These are phyloP conservation scores for Auricularia auricula-judae DNA, from an alignment of 768 basidiomycete species.

Conservation along the genomic window DNA sequence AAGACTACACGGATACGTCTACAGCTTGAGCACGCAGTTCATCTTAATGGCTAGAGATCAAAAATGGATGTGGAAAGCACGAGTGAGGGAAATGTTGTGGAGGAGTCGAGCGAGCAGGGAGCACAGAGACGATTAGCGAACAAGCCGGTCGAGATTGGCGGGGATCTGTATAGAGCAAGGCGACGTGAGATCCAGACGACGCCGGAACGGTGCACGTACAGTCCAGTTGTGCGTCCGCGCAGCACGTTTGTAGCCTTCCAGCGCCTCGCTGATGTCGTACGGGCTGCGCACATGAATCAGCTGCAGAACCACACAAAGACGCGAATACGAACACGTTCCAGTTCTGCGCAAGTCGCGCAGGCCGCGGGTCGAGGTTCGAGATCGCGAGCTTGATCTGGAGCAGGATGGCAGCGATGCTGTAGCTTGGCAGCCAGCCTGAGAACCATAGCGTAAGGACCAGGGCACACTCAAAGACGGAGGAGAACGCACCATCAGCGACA, in stretches of 20 bases:
- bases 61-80: too few species aligned
- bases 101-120: too few species aligned
- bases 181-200: not conserved
- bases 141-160: too few species aligned
- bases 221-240: conserved; percentile 56
- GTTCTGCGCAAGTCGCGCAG: conserved; percentile 42
- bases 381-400: conserved; percentile 62
- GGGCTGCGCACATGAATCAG: conserved; percentile 10
- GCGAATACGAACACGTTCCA: conserved; percentile 34
- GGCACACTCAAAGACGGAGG: not conserved
- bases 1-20: too few species aligned
- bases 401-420: conserved; percentile 38
- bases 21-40: too few species aligned
- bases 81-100: too few species aligned
- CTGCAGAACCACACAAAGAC: not conserved
- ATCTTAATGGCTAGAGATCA: too few species aligned
- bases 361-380: conserved; percentile 52
- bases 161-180: too few species aligned
- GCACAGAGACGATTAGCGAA: not conserved
- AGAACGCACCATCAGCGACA: conserved; percentile 43
- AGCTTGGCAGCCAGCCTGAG: conserved; percentile 57
- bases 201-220: conserved; percentile 17
- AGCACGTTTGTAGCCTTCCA: conserved; percentile 54
- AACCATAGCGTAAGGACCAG: not conserved
- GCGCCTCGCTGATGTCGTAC: conserved; percentile 45